These are phyloP conservation scores for Yamadazyma mexicana DNA, from an alignment of 1,139 yeast species.

Conservation along the genomic window DNA sequence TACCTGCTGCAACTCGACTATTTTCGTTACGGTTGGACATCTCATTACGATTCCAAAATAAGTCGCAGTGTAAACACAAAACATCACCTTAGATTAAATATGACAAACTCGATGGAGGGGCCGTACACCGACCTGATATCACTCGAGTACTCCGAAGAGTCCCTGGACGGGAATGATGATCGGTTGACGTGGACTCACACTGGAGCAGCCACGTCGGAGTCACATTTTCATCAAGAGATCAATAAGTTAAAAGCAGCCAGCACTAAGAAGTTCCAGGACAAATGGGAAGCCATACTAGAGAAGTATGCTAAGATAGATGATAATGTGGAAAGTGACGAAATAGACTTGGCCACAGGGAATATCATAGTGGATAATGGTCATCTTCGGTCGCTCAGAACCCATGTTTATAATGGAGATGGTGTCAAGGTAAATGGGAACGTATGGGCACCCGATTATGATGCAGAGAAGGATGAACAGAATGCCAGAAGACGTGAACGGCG, in stretches of 20 bases:
- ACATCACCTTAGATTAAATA: background rate
- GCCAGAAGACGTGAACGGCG: slow-evolving; percentile 12
- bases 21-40: too few species aligned
- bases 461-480: slow-evolving; percentile 16
- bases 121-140: slow-evolving; percentile 18
- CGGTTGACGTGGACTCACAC: background rate
- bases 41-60: slow-evolving; percentile 1
- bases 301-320: slow-evolving; percentile 55
- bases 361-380: slow-evolving; percentile 67
- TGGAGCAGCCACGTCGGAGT: slow-evolving; percentile 7
- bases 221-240: slow-evolving; percentile 25
- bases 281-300: slow-evolving; percentile 58
- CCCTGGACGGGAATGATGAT: slow-evolving; percentile 3
- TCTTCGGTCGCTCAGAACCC: slow-evolving; percentile 36
- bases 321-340: slow-evolving; percentile 58
- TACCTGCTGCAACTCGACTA: too few species aligned
- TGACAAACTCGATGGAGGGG: background rate
- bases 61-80: slow-evolving; percentile 2
- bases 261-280: slow-evolving; percentile 30
- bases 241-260: slow-evolving; percentile 28
- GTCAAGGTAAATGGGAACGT: slow-evolving; percentile 16
- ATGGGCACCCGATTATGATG: slow-evolving; percentile 24
- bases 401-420: slow-evolving; percentile 8
- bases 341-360: slow-evolving; percentile 62
- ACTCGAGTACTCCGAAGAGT: slow-evolving; percentile 15